phyloP scores from a whole-genome alignment of 139 green algal species.

The Chlamydomonas incerta region DNA sequence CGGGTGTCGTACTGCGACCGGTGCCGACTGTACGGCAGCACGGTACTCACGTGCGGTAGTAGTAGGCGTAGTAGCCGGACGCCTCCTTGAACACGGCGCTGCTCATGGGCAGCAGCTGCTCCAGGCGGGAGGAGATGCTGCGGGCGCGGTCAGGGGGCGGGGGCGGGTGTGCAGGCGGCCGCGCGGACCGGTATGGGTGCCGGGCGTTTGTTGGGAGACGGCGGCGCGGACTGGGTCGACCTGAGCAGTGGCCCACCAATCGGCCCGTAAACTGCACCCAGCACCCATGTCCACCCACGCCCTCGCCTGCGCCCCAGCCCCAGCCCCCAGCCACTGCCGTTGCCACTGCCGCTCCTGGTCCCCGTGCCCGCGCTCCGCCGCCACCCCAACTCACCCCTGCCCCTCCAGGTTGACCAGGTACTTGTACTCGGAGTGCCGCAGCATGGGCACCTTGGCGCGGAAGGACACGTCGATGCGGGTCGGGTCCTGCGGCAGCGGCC shows the following conservation, averaged over 20 bases:
- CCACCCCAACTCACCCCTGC: slow-evolving; percentile 36
- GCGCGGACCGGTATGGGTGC: not conserved
- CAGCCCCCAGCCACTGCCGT: too few relatives aligned
- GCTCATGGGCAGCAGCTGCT: slow-evolving; percentile 54
- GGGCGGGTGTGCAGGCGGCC: not conserved
- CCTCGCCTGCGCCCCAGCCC: too few relatives aligned
- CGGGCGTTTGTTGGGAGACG: not conserved
- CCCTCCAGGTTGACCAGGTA: slow-evolving; percentile 55
- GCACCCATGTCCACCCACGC: too few relatives aligned
- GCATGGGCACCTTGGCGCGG: slow-evolving; percentile 7
- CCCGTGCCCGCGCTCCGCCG: too few relatives aligned
- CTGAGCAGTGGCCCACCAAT: not conserved
- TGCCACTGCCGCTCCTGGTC: too few relatives aligned
- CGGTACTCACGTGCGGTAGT: slow-evolving; percentile 13
- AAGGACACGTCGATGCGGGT: slow-evolving; percentile 13
- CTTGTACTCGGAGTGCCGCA: slow-evolving; percentile 31
- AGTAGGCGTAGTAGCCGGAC: slow-evolving; percentile 39
- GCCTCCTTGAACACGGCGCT: slow-evolving; percentile 48
- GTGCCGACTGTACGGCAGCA: too few relatives aligned
- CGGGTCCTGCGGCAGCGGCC: not conserved
- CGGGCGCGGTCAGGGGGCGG: not conserved
- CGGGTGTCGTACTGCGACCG: too few relatives aligned
- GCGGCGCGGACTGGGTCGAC: too few relatives aligned
- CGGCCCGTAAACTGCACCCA: too few relatives aligned
- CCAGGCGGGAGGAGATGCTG: slow-evolving; percentile 48